Evolutionary conservation across 2,329 filamentous ascomycete species (phyloP), one percentile per base, ranked within the genome.

Genomic region (Alternaria longipes): DNA sequence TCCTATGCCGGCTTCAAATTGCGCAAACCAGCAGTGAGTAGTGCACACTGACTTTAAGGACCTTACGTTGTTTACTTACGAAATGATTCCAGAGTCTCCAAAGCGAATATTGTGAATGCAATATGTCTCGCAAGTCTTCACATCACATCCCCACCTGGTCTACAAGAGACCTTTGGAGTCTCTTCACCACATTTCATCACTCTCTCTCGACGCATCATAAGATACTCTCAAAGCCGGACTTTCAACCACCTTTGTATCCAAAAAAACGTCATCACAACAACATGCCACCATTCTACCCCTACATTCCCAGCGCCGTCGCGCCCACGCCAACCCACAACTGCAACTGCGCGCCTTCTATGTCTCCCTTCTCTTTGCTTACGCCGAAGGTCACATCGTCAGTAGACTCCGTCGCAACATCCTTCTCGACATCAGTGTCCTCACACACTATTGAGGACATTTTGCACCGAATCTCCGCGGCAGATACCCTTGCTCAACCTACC

Each of bases 241-340:
- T 34, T 6, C 12, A 54, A 18, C 5, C 22, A 28, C 16, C 7
- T n/a, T 14, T 20, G 9, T 3, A 18, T 30, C n/a, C 24, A 45
- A 38, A 2, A 22, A 8, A 30, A 3, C 11, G 18, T 7, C 24
- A 32, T 11, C 12, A 8, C 9, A 24, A 24, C 24, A 44, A 16
- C 4, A 56, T 56, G 54, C 18, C 50, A 16, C 56, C 42, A 36
- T 38, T 59, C n/a, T 44, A 46, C 56, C 40, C 26, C 5, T 41
- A 49, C 20, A 32, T 5, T 0, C 24, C n/a, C 3, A 56, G 5
- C 20, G 52, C 30, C 11, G 1, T 34, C 6, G 26, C 38, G 24
- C 40, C 49, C 24, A 9, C n/a, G 1, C 8, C 49, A 12, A 16
- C 40, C 18, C n/a, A 42, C 24, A 18, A 14, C 6, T 14, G 32